phyloP scores from a whole-genome alignment of 805 yeast genomes.

The Phaffomyces opuntiae region DNA sequence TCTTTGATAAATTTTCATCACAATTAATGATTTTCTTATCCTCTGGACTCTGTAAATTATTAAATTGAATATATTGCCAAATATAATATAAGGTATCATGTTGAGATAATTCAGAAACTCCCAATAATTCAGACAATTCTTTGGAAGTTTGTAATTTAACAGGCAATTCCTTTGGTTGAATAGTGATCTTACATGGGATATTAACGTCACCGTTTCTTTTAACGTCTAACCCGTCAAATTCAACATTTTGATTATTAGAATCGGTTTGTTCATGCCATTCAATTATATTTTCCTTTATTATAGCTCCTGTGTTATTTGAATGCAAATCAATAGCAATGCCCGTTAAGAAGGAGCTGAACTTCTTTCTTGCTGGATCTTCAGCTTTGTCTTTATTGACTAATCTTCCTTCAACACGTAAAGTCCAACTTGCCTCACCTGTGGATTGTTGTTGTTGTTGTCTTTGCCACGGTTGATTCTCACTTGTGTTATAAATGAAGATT shows the following conservation, averaged over 20 bases:
- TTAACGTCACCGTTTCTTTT: constrained; percentile 69
- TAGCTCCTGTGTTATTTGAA: constrained; percentile 9
- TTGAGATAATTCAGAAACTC: constrained; percentile 72
- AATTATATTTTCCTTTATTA: constrained; percentile 36
- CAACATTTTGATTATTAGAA: constrained; percentile 34
- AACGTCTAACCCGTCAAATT: constrained; percentile 86
- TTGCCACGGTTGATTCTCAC: constrained; percentile 90
- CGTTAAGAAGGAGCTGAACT: constrained; percentile 74
- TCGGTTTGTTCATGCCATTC: constrained; percentile 81
- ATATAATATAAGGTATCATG: constrained; percentile 75
- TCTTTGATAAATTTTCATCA: constrained; percentile 36
- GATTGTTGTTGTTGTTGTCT: constrained; percentile 59
- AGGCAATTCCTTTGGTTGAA: constrained; percentile 76
- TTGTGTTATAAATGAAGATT: constrained; percentile 73
- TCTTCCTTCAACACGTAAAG: constrained; percentile 83
- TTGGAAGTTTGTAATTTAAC: constrained; percentile 57
- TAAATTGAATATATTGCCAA: constrained; percentile 74
- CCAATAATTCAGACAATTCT: constrained; percentile 63
- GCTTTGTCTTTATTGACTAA: constrained; percentile 47
- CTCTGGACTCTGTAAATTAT: constrained; percentile 52
- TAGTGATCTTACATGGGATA: constrained; percentile 61
- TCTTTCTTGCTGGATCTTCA: constrained; percentile 43
- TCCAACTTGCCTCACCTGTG: constrained; percentile 56
- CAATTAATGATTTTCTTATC: constrained; percentile 48
- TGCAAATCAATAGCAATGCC: constrained; percentile 77